Conservation (phyloP, 192 early-diverging fungal species). For the Gonapodya prolifera region DNA sequence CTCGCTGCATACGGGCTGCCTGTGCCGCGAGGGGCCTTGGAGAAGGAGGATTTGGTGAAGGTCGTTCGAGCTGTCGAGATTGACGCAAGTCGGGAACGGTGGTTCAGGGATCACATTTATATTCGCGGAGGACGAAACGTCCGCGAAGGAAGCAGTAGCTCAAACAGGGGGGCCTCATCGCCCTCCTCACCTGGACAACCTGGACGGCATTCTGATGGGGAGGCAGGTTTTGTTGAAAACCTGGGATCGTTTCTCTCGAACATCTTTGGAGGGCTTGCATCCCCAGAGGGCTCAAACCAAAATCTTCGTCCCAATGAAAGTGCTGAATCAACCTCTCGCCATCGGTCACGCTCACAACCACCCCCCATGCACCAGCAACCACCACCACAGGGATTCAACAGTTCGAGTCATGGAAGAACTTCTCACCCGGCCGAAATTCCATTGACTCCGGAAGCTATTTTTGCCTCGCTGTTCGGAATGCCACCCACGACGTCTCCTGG, state of each 20-base stretch:
- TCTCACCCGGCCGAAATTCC: background rate
- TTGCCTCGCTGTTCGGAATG: background rate
- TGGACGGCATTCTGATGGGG: background rate
- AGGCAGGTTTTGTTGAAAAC: background rate
- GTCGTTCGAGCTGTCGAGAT: slow-evolving; percentile 7
- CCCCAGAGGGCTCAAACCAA: background rate
- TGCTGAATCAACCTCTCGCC: background rate
- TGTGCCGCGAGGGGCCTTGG: slow-evolving; percentile 8
- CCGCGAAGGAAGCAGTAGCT: background rate
- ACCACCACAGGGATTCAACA: background rate
- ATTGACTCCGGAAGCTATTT: background rate
- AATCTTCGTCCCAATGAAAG: background rate
- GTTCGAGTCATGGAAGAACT: no score
- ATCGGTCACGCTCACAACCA: background rate
- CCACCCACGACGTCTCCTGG: background rate
- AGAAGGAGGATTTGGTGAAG: slow-evolving; percentile 17
- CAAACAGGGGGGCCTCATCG: background rate
- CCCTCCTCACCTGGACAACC: background rate
- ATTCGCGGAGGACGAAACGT: slow-evolving; percentile 9
- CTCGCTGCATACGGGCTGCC: slow-evolving; percentile 14
- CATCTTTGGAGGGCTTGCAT: background rate
- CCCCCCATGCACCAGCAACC: background rate
- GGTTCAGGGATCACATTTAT: background rate
- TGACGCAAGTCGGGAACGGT: background rate
- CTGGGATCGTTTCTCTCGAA: background rate